phyloP scores from a whole-genome alignment of 305 asterid genomes.

The Coffea humblotiana region DNA sequence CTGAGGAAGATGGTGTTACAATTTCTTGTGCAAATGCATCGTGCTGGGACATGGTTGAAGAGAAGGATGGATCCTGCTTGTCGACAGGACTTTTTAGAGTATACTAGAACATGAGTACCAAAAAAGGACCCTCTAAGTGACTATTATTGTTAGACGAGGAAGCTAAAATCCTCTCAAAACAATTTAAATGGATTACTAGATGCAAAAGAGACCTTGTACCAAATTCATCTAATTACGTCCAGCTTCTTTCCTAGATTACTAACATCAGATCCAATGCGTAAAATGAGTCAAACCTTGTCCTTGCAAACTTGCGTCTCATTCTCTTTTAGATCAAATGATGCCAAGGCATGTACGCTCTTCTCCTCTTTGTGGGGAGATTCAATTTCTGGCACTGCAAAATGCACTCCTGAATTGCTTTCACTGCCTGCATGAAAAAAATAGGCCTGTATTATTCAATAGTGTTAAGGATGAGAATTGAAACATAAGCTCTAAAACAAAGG shows the following conservation, averaged over 20 bases:
- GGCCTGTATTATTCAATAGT: neutral
- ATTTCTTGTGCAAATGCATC: constrained; percentile 35
- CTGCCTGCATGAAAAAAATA: constrained; percentile 27
- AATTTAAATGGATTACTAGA: neutral
- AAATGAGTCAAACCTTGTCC: constrained; percentile 43
- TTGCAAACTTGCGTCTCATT: constrained; percentile 38
- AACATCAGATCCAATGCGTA: neutral
- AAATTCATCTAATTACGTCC: neutral
- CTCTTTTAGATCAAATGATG: constrained; percentile 32
- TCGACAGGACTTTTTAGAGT: constrained; percentile 21
- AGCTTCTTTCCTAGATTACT: neutral
- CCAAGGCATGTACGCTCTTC: constrained; percentile 28
- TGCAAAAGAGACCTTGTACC: neutral
- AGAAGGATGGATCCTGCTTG: constrained; percentile 31
- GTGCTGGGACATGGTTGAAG: constrained; percentile 27
- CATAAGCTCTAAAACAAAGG: constrained; percentile 15
- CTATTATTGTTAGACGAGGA: neutral
- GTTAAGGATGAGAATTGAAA: neutral
- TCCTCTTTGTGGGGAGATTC: constrained; percentile 38
- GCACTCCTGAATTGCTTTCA: constrained; percentile 31
- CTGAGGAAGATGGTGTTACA: constrained; percentile 45
- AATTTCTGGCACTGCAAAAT: constrained; percentile 33
- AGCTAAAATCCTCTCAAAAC: neutral
- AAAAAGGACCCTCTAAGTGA: neutral
- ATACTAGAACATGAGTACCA: constrained; percentile 33